A percentile compares a stretch with the other conserved stretches of the same genome.
Conservation (phyloP, 345 rosid species). For the Dovyalis caffra region DNA sequence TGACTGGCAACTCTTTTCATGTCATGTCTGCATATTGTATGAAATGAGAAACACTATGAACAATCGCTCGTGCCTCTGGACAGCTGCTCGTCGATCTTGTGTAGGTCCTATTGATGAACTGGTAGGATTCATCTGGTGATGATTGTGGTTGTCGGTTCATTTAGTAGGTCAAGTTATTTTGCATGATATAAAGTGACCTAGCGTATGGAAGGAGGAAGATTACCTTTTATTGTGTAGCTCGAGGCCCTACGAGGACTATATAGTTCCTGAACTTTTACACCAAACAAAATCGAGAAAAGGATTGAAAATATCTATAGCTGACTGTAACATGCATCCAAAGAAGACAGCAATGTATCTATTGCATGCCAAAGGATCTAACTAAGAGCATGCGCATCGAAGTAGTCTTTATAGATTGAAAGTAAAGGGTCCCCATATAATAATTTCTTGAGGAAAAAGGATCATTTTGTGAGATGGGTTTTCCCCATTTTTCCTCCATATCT, state of each 20-base stretch:
- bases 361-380: not conserved
- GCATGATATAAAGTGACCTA: too few species aligned
- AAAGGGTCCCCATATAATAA: not conserved
- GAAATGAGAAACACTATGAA: not conserved
- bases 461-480: too few species aligned
- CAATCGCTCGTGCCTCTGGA: not conserved
- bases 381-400: not conserved
- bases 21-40: not conserved
- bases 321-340: not conserved
- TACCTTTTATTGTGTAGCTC: not conserved
- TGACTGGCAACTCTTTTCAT: not conserved
- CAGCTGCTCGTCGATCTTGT: not conserved
- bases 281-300: not conserved
- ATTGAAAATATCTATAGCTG: not conserved
- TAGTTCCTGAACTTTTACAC: not conserved
- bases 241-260: not conserved
- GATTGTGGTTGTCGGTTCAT: too few species aligned
- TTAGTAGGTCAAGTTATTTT: too few species aligned
- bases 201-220: not conserved
- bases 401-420: not conserved
- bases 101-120: not conserved
- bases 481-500: too few species aligned
- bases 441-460: not conserved
- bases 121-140: too few species aligned
- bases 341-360: not conserved